Base-by-base conservation (phyloP, 495 filamentous ascomycete genomes). In the Trichoderma reesei region DNA sequence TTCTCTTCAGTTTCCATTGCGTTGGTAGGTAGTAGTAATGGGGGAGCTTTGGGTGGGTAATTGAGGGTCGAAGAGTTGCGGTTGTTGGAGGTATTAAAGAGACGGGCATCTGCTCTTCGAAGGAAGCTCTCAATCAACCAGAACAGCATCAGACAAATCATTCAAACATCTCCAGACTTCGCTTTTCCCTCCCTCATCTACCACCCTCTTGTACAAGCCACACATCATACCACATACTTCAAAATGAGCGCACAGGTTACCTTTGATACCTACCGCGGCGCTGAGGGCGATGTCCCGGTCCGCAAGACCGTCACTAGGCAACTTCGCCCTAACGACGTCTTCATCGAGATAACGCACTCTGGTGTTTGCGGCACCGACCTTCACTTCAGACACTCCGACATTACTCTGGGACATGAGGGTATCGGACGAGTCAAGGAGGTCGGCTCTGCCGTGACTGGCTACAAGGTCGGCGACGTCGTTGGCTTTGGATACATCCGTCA, bases 321-420 rank as follows among this genome's bases (percentile, higher is more conserved):
- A 13, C 51, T 56, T 16, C 51, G 51, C 51, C 51, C 51, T 6
- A 88, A 82, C 65, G 90, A 96, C 74, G 80, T 96, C 61, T 87
- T 90, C 70, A 88, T 90, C 66, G 79, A 86, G 70, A 78, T 96
- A 67, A 81, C 88, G 0, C 90, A 95, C 76, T 94, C 90, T 72
- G 90, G 91, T 62, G 85, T 96, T 69, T 95, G 91, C 75, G 90
- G 89, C 38, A 82, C 80, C 60, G 90, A 96, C 69, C 63, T 92
- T 3, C 90, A 95, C 75, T 80, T 80, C 61, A 83, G 87, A 11
- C 71, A 80, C 51, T 92, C 91, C 72, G 89, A 89, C 37, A 85
- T 82, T 72, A 83, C 85, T 66, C 88, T 90, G 26, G 91, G 90
- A 61, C 91, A 94, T 74, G 92, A 96, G 70, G 91, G 96, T 59